Conservation (phyloP, 352 stramenopile species). For the Phytopythium litorale region DNA sequence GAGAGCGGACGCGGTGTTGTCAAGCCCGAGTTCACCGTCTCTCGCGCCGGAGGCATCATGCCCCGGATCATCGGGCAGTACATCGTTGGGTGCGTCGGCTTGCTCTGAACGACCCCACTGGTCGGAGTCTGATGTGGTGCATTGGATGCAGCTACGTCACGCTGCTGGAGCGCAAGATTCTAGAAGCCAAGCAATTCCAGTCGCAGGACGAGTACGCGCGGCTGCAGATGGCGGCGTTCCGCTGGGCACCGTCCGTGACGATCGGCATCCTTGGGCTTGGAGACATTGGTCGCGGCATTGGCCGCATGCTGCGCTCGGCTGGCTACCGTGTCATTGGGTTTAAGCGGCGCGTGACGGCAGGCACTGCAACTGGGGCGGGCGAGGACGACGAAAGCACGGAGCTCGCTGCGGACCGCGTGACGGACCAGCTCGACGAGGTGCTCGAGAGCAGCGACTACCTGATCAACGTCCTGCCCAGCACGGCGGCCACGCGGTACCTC, state of each 20-base stretch:
- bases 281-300: slow-evolving; percentile 49
- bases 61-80: slow-evolving; percentile 38
- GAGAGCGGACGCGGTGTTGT: not conserved
- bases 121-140: not conserved
- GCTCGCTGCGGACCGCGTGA: slow-evolving; percentile 26
- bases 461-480: slow-evolving; percentile 83
- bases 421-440: slow-evolving; percentile 46
- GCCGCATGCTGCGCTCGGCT: slow-evolving; percentile 32
- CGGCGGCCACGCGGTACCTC: slow-evolving; percentile 53
- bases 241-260: slow-evolving; percentile 30
- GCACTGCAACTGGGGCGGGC: not conserved
- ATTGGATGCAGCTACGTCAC: slow-evolving; percentile 13
- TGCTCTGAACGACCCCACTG: not conserved
- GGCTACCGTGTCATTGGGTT: slow-evolving; percentile 56
- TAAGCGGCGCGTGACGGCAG: slow-evolving; percentile 35
- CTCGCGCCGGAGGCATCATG: slow-evolving; percentile 37
- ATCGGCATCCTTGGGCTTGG: slow-evolving; percentile 45
- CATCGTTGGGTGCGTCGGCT: slow-evolving; percentile 18
- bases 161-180: slow-evolving; percentile 31
- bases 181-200: slow-evolving; percentile 29
- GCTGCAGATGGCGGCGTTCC: slow-evolving; percentile 24
- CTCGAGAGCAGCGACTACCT: slow-evolving; percentile 66
- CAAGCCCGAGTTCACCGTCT: slow-evolving; percentile 26
- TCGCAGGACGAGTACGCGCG: slow-evolving; percentile 20
- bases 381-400: slow-evolving; percentile 9